phyloP scores from a whole-genome alignment of 1,139 yeast species.

The Geotrichum histeridarum region DNA sequence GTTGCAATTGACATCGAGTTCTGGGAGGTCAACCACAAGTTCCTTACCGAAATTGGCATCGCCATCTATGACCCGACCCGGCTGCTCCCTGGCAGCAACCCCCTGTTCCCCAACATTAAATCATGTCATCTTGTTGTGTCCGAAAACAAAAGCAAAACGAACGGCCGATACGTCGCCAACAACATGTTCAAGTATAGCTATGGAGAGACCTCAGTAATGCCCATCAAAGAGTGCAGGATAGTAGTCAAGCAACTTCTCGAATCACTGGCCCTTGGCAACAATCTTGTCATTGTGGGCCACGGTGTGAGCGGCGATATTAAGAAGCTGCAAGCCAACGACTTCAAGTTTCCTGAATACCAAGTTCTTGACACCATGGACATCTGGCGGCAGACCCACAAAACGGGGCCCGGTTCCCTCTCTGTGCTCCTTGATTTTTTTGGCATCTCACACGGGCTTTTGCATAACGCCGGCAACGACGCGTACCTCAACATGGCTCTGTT shows the following conservation, averaged over 20 bases:
- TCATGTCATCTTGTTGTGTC: slow-evolving; percentile 50
- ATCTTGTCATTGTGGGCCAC: slow-evolving; percentile 60
- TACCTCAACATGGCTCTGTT: slow-evolving; percentile 58
- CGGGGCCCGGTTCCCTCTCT: slow-evolving; percentile 47
- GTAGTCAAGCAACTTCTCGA: slow-evolving; percentile 19
- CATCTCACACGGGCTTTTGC: slow-evolving; percentile 60
- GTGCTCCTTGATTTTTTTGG: slow-evolving; percentile 48
- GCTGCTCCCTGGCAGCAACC: not conserved
- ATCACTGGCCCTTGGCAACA: slow-evolving; percentile 20
- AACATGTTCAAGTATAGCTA: slow-evolving; percentile 53
- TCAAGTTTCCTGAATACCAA: slow-evolving; percentile 41
- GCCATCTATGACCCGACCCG: slow-evolving; percentile 56
- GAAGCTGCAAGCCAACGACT: slow-evolving; percentile 49
- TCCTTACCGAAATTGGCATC: slow-evolving; percentile 64
- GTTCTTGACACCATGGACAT: slow-evolving; percentile 52
- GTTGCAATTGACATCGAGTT: slow-evolving; percentile 61
- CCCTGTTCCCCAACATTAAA: slow-evolving; percentile 18
- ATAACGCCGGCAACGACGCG: slow-evolving; percentile 84
- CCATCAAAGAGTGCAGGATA: slow-evolving; percentile 22
- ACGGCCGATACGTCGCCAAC: slow-evolving; percentile 61
- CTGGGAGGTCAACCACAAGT: slow-evolving; percentile 46
- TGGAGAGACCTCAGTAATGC: slow-evolving; percentile 35
- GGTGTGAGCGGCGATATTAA: slow-evolving; percentile 56
- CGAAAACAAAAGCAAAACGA: slow-evolving; percentile 46
- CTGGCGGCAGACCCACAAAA: slow-evolving; percentile 35